Base-by-base conservation (phyloP, 1,139 yeast genomes). In the Geotrichum phurueaensis region DNA sequence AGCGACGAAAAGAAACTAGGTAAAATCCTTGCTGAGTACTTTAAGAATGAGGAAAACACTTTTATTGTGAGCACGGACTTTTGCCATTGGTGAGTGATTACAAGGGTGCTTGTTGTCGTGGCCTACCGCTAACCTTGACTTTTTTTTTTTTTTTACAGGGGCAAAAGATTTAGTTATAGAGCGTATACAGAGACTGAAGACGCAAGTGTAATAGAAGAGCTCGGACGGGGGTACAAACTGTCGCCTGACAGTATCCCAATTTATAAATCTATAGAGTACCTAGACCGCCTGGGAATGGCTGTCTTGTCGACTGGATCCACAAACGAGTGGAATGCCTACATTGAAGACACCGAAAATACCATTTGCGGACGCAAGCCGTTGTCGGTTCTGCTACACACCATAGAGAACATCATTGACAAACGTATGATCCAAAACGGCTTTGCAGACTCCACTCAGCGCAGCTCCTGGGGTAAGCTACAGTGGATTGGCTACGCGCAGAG, bases 291-390 rank as follows among this genome's bases (percentile, higher is more conserved):
- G 47, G 97, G 89, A 0, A 89, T 91, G 91, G 69, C 73, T 12
- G 77, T 87, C 3, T 85, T 89, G 0, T 72, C 84, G 0, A 69
- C 73, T 0, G 89, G 88, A 0, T 74, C 79, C 1, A 80, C 83
- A 60, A 68, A 70, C 0, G 74, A 73, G n/a, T 94, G 96, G 90
- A 79, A 78, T 56, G 71, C 78, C 29, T 94, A 94, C 69, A 82
- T 94, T 10, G 75, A 75, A 2, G 66, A 67, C 1, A 89, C 98
- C 0, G 90, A 87, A 1, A 92, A 94, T 73, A 95, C 99, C 0
- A 88, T 94, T 27, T 95, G 99, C 72, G 99, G 99, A 0, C 88
- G 92, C 63, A 86, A 83, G 64, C 97, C 99, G 0, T 78, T 94
- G 51, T 81, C 84, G 1, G 78, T 90, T 13, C 72, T 92, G 47